Evolutionary conservation across 73 alveolate genomes (phyloP).

Genomic region (Tetrahymena thermophila): DNA sequence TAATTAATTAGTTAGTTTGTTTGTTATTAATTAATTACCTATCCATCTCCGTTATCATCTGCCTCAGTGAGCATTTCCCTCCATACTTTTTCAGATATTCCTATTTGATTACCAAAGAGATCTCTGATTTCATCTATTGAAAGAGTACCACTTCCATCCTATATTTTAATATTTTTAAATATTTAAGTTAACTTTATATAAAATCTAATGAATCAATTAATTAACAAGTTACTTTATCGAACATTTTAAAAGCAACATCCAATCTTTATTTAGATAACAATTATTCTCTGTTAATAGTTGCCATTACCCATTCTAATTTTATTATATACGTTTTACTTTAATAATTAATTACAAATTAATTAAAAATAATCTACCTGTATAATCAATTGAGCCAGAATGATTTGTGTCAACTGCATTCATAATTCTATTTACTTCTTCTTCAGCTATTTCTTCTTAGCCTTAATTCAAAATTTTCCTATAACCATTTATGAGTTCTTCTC

Average conservation of each 20-base stretch:
- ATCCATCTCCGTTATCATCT: slow-evolving; percentile 46
- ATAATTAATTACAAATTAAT: not conserved
- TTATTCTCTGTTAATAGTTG: slow-evolving; percentile 52
- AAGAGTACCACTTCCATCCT: slow-evolving; percentile 63
- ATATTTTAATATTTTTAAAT: not conserved
- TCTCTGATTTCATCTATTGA: slow-evolving; percentile 57
- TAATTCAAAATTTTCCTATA: slow-evolving; percentile 34
- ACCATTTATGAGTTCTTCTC: slow-evolving; percentile 63
- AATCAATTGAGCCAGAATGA: slow-evolving; percentile 64
- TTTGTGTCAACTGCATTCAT: slow-evolving; percentile 59
- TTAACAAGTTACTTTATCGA: slow-evolving; percentile 39
- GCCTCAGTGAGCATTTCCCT: slow-evolving; percentile 42
- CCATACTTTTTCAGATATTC: slow-evolving; percentile 47
- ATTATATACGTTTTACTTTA: not conserved
- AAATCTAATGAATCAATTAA: no score
- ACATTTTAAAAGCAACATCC: slow-evolving; percentile 66
- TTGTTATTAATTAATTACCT: not conserved
- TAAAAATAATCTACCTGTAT: slow-evolving; percentile 33
- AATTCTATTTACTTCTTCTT: slow-evolving; percentile 56
- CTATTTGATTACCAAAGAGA: slow-evolving; percentile 39
- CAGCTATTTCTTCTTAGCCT: slow-evolving; percentile 41
- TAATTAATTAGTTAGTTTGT: no score
- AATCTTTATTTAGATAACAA: slow-evolving; percentile 59
- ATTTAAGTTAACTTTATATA: not conserved
- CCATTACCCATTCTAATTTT: slow-evolving; percentile 33